Conservation (phyloP, 1,284 basidiomycete genomes). For the Neotropicomus parvogracilis region DNA sequence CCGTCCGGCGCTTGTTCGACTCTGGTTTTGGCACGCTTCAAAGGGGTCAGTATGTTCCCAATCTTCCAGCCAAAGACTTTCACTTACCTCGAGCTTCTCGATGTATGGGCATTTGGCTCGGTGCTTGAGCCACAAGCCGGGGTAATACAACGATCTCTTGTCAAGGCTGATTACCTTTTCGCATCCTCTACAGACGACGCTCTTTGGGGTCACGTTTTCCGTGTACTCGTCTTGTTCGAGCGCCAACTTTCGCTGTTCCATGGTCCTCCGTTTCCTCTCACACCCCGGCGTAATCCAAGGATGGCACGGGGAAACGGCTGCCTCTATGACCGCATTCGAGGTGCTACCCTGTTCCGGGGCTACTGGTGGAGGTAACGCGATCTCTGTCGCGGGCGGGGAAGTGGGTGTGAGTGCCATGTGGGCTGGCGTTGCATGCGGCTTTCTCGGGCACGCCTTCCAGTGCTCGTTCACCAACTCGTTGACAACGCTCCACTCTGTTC, state of each 20-base stretch:
- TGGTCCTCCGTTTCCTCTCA: constrained; percentile 30
- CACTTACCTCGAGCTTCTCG: constrained; percentile 29
- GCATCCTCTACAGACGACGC: constrained; percentile 28
- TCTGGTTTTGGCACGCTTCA: constrained; percentile 17
- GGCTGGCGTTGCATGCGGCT: constrained; percentile 14
- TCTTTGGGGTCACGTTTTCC: constrained; percentile 23
- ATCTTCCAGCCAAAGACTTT: background rate
- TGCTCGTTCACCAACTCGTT: constrained; percentile 30
- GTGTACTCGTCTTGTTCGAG: constrained; percentile 33
- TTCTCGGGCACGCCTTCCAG: constrained; percentile 28
- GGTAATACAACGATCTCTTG: constrained; percentile 35
- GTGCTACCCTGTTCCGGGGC: constrained; percentile 2
- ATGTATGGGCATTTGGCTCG: constrained; percentile 25
- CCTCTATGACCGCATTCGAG: constrained; percentile 1
- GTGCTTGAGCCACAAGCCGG: constrained; percentile 32
- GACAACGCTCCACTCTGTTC: constrained; percentile 27
- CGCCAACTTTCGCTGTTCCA: constrained; percentile 26
- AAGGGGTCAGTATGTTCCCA: constrained; percentile 12
- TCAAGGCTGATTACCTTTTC: constrained; percentile 32
- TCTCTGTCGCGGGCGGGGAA: constrained; percentile 11
- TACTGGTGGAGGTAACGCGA: constrained; percentile 11
- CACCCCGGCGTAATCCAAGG: constrained; percentile 20
- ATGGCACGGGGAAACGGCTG: background rate
- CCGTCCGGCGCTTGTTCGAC: background rate
- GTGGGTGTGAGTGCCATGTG: constrained; percentile 12